Base-by-base conservation (phyloP, 2,329 filamentous ascomycete genomes). In the Colletotrichum chlorophyti region DNA sequence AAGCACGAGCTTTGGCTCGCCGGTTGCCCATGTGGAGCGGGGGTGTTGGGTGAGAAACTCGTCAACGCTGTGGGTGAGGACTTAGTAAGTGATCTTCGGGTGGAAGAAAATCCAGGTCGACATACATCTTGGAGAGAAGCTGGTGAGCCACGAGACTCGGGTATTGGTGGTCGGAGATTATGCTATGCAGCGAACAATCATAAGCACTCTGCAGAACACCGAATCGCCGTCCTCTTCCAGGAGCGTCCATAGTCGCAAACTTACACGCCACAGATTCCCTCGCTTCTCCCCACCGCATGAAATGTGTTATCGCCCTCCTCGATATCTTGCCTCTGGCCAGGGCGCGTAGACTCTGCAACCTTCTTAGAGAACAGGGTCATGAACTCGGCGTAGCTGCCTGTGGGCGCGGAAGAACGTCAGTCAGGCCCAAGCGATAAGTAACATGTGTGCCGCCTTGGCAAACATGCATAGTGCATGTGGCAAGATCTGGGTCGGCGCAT, bases 331-430 rank as follows among this genome's bases (percentile, higher is more conserved):
- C 91, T 83, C 75, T 93, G 87, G 53, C 90, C 92, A n/a, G 89
- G 85, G 60, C 82, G 81, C 60, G 92, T 97, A 67, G 91, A 84
- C 76, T 96, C 91, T 61, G 94, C 94, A 45, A 97, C 89, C 15
- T 90, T 94, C 76, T 91, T 91, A 74, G 87, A 85, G 79, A 96
- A 94, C 68, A 97, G 80, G 54, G 87, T 90, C 87, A 96, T 91
- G 81, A 96, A 86, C 65, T 83, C 57, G 32, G 51, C 51, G 38
- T 60, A 60, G 38, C 57, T 60, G 14, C 41, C 57, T 60, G 37
- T 12, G 11, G 27, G 27, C 21, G 27, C 38, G 21, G 10, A 40
- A 5, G 9, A 48, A 37, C 53, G 37, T 54, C 47, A 58, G 41
- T 45, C 59, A n/a, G n/a, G n/a, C n/a, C n/a, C n/a, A n/a, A n/a